Percentiles rank a stretch among this genome's conserved stretches.
phyloP scores from a whole-genome alignment of 2,329 filamentous ascomycete genomes.

The Aspergillus texensis region DNA sequence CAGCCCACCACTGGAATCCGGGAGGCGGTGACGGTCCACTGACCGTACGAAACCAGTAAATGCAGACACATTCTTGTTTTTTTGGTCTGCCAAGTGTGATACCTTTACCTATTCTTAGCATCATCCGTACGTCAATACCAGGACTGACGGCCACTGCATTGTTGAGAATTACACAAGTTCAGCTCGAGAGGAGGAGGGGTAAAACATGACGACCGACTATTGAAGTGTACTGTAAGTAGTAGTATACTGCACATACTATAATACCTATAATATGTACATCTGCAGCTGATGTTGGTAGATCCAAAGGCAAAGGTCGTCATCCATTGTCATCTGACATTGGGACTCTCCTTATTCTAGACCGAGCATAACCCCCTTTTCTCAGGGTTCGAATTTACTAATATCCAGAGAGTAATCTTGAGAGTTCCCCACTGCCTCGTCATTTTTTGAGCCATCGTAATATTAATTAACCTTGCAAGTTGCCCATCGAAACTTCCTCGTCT shows the following conservation, averaged over 20 bases:
- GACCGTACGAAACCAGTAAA: slow-evolving; percentile 1
- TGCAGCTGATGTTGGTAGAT: not conserved
- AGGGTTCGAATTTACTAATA: slow-evolving; percentile 2
- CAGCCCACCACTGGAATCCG: not conserved
- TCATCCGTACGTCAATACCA: slow-evolving; percentile 3
- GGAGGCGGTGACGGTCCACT: not conserved
- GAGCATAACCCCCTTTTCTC: slow-evolving; percentile 1
- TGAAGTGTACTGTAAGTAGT: no score
- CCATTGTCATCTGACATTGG: not conserved
- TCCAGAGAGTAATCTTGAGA: not conserved
- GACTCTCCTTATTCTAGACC: not conserved
- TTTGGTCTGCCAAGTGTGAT: not conserved
- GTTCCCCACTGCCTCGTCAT: slow-evolving; percentile 3
- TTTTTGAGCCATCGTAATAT: slow-evolving; percentile 1
- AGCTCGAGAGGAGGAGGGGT: not conserved
- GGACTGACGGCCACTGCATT: not conserved
- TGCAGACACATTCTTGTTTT: not conserved
- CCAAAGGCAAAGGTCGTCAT: not conserved
- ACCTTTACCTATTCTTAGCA: slow-evolving; percentile 1
- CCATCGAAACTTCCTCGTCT: not conserved
- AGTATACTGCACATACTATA: no score
- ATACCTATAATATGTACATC: not conserved
- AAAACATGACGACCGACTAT: no score
- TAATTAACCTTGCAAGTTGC: not conserved
- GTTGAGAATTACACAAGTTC: not conserved